Conservation (phyloP, 192 early-diverging fungal species). For the Mortierella hygrophila region DNA sequence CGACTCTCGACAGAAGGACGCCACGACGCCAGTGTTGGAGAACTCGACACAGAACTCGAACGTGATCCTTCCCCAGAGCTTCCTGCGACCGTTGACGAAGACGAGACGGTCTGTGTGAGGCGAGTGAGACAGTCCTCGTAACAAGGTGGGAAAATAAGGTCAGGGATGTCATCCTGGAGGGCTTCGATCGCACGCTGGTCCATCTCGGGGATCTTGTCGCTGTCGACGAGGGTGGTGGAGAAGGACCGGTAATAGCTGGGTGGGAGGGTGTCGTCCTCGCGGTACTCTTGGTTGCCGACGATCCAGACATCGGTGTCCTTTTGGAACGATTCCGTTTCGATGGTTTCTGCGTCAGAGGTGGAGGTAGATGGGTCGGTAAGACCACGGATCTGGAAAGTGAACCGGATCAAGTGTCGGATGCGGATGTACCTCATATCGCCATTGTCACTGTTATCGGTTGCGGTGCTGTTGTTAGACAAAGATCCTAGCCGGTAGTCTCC, state of each 20-base stretch:
- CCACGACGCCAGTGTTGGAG: slow-evolving; percentile 18
- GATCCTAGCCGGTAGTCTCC: slow-evolving; percentile 6
- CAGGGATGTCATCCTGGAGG: slow-evolving; percentile 19
- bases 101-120: background rate
- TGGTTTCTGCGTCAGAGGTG: background rate
- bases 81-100: background rate
- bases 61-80: background rate
- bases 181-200: slow-evolving; percentile 45
- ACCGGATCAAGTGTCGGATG: slow-evolving; percentile 27
- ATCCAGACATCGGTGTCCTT: slow-evolving; percentile 31
- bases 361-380: background rate
- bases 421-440: background rate
- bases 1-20: background rate
- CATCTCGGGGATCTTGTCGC: slow-evolving; percentile 37
- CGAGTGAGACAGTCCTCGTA: slow-evolving; percentile 28
- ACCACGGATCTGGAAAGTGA: slow-evolving; percentile 22
- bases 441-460: background rate
- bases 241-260: slow-evolving; percentile 53
- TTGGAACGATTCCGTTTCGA: slow-evolving; percentile 2
- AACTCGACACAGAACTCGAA: background rate
- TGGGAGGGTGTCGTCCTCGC: slow-evolving; percentile 27
- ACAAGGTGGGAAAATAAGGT: background rate
- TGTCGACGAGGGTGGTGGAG: slow-evolving; percentile 31
- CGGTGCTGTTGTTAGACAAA: background rate
- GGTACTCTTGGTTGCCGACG: slow-evolving; percentile 40